phyloP scores from a whole-genome alignment of 441 rosid species.

The Brassica hybrid region DNA sequence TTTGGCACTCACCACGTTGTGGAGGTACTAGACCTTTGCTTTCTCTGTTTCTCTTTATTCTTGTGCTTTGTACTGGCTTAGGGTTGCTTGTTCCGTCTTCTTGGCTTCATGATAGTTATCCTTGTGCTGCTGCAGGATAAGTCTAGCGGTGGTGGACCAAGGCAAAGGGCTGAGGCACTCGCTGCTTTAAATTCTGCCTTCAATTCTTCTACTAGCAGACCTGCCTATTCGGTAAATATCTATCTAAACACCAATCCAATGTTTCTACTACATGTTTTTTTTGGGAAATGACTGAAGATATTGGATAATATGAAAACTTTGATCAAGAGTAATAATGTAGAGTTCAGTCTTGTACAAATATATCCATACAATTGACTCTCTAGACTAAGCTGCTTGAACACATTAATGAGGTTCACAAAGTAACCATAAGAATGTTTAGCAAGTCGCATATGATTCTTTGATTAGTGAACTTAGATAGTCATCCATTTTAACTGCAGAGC shows the following conservation, averaged over 20 bases:
- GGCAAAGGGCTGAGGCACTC: conserved; percentile 99
- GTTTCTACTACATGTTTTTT: background rate
- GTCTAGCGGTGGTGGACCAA: conserved; percentile 77
- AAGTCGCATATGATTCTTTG: background rate
- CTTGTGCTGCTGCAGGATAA: conserved; percentile 62
- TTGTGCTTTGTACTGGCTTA: no score
- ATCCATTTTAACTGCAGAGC: conserved; percentile 42
- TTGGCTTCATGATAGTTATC: conserved; percentile 10
- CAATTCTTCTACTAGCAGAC: conserved; percentile 66
- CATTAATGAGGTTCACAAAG: background rate
- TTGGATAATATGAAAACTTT: conserved; percentile 9
- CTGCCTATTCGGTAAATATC: conserved; percentile 52
- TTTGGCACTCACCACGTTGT: conserved; percentile 74
- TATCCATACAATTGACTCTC: background rate
- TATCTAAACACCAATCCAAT: background rate
- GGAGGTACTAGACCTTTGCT: conserved; percentile 55
- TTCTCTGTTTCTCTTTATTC: background rate
- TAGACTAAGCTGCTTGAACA: conserved; percentile 14
- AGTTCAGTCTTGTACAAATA: conserved; percentile 2
- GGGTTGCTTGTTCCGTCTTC: background rate
- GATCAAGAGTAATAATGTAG: conserved; percentile 12
- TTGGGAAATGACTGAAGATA: background rate
- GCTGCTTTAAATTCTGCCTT: conserved; percentile 98
- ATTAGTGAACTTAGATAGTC: conserved; percentile 17
- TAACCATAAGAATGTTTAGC: background rate